A percentile compares a stretch with the other conserved stretches of the same genome.
These are phyloP conservation scores for Leavenworthia alabamica DNA, from an alignment of 345 rosid genomes.

Conservation along the genomic window DNA sequence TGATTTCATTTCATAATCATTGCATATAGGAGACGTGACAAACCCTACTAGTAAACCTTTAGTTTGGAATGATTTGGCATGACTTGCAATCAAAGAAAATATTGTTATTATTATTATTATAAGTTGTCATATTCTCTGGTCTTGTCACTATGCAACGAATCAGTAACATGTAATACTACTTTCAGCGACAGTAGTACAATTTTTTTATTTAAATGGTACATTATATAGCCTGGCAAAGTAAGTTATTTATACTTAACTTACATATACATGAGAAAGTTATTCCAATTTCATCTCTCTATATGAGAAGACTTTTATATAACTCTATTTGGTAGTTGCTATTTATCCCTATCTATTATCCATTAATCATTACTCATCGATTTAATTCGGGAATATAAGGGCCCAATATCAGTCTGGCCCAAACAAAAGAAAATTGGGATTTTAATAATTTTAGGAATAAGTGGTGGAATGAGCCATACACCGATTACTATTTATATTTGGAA, in stretches of 20 bases:
- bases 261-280: constrained; percentile 1
- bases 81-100: constrained; percentile 11
- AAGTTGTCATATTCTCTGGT: not conserved
- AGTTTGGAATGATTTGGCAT: constrained; percentile 10
- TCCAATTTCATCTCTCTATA: not conserved
- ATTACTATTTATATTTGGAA: no score
- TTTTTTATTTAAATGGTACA: not conserved
- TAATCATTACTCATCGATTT: not conserved
- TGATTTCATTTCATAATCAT: not conserved
- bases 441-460: no score
- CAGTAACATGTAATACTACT: not conserved
- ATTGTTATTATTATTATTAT: not conserved
- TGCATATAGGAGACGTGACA: constrained; percentile 17
- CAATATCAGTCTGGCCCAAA: not conserved
- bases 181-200: not conserved
- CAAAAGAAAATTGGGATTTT: no score
- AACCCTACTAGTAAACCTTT: constrained; percentile 5
- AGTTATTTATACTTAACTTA: constrained; percentile 8
- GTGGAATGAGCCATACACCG: no score
- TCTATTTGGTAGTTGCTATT: not conserved
- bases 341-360: not conserved
- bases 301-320: not conserved
- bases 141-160: constrained; percentile 12
- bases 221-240: not conserved
- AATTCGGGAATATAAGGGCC: not conserved